phyloP scores from a whole-genome alignment of 225 moss, liverwort and hornwort genomes.

The Polytrichum commune region DNA sequence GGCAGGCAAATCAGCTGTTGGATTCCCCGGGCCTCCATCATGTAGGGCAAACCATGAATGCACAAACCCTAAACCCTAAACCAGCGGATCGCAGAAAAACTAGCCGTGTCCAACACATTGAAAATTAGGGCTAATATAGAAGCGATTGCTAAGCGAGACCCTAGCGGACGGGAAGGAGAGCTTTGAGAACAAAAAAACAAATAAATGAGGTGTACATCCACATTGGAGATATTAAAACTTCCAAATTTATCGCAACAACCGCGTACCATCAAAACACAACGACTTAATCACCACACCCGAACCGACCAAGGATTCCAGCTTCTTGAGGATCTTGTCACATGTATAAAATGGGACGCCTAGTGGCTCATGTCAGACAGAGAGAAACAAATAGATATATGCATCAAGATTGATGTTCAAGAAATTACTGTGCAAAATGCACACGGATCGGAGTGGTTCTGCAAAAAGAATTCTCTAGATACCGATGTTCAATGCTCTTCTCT shows the following conservation, averaged over 20 bases:
- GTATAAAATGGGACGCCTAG: too few relatives aligned
- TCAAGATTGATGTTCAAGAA: too few relatives aligned
- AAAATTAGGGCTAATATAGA: neutral
- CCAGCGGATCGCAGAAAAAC: too few relatives aligned
- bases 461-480: too few relatives aligned
- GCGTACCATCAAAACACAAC: too few relatives aligned
- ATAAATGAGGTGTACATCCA: neutral
- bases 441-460: too few relatives aligned
- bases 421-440: too few relatives aligned
- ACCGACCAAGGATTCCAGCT: neutral
- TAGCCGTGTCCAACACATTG: too few relatives aligned
- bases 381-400: too few relatives aligned
- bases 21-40: slow-evolving; percentile 47
- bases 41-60: slow-evolving; percentile 7
- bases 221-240: neutral
- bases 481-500: too few relatives aligned
- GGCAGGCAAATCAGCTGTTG: slow-evolving; percentile 40
- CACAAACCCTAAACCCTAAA: neutral
- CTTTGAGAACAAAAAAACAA: neutral
- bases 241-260: neutral
- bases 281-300: neutral
- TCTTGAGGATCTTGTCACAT: neutral
- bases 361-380: neutral
- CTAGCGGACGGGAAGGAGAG: neutral
- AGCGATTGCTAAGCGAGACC: neutral